These are phyloP conservation scores for Trichoderma sp. DNA, from an alignment of 2,329 filamentous ascomycete genomes.

Conservation along the genomic window DNA sequence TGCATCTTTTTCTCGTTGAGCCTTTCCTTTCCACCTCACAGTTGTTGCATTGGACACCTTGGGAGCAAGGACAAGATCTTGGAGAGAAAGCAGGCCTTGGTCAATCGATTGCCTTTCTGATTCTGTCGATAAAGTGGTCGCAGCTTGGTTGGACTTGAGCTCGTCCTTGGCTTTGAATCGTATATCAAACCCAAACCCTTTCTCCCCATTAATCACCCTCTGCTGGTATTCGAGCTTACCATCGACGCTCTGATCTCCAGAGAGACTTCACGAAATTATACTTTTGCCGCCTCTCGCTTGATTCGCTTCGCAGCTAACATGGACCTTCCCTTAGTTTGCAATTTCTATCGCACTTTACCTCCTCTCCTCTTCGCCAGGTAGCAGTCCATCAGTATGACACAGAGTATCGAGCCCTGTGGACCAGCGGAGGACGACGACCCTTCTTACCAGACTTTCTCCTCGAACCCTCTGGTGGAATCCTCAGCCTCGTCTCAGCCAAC, in stretches of 20 bases:
- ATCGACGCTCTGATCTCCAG: not conserved
- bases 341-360: not conserved
- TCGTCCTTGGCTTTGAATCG: constrained; percentile 1
- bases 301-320: constrained; percentile 31
- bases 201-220: not conserved
- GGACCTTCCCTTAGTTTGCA: constrained; percentile 30
- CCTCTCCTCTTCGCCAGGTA: not conserved
- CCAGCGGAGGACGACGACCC: constrained; percentile 36
- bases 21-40: not conserved
- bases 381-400: constrained; percentile 21
- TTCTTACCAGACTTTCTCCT: constrained; percentile 29
- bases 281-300: not conserved
- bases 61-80: not conserved
- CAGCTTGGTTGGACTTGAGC: not conserved
- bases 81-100: not conserved
- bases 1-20: not conserved
- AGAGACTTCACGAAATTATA: not conserved
- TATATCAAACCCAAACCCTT: not conserved
- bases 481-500: constrained; percentile 38
- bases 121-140: not conserved
- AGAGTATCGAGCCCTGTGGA: constrained; percentile 26
- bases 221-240: not conserved
- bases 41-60: not conserved
- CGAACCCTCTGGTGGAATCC: constrained; percentile 26
- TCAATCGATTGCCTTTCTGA: not conserved